Evolutionary conservation across 306 rosid species (phyloP).

Genomic region (Acacia acuminata): DNA sequence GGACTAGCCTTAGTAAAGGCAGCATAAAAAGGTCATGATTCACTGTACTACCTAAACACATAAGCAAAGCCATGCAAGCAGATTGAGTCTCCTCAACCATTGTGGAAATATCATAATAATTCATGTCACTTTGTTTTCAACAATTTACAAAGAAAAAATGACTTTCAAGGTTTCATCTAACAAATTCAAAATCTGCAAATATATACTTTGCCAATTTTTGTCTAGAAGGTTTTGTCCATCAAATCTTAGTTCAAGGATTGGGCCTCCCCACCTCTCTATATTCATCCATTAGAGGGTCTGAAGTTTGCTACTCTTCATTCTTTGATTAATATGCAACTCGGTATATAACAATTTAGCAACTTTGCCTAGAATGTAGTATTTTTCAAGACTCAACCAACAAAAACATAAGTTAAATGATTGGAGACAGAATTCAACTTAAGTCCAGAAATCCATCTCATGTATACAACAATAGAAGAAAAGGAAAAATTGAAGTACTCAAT

Average conservation of each 20-base stretch:
- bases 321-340: background rate
- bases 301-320: background rate
- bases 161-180: background rate
- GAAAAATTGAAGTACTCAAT: background rate
- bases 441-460: constrained; percentile 15
- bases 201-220: background rate
- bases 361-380: constrained; percentile 4
- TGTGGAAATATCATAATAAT: background rate
- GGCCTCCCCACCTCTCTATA: background rate
- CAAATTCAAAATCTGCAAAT: background rate
- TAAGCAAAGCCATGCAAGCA: background rate
- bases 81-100: constrained; percentile 23
- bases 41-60: background rate
- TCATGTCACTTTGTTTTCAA: background rate
- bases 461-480: constrained; percentile 7
- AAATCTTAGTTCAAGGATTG: background rate
- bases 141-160: background rate
- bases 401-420: background rate
- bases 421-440: background rate
- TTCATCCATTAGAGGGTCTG: background rate
- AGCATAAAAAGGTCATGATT: background rate
- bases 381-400: background rate
- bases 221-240: background rate
- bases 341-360: background rate
- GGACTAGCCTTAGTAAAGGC: background rate